Evolutionary conservation across 192 early-diverging fungal genomes (phyloP).

Genomic region (Coemansia sp.): DNA sequence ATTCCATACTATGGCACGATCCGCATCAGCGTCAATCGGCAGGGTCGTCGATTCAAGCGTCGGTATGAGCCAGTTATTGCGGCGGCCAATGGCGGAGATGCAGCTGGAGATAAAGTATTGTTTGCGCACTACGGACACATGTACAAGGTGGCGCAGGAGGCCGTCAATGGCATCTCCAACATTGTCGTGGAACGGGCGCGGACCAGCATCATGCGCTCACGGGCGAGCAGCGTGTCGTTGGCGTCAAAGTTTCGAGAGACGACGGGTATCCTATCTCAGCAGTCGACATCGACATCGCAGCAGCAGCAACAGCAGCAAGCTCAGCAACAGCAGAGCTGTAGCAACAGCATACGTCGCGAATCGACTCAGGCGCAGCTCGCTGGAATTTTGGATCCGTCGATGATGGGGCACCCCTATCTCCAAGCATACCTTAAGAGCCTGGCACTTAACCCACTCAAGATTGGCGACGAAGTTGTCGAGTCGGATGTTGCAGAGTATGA

Average conservation of each 20-base stretch:
- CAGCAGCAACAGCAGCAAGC: conserved; percentile 5
- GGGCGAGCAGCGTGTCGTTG: conserved; percentile 48
- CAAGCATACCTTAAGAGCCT: conserved; percentile 32
- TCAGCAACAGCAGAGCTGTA: neutral
- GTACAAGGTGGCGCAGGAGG: conserved; percentile 37
- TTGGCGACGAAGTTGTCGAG: conserved; percentile 51
- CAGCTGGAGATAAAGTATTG: conserved; percentile 29
- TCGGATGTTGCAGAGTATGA: conserved; percentile 50
- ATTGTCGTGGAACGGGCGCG: conserved; percentile 43
- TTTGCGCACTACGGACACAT: conserved; percentile 48
- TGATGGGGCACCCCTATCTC: conserved; percentile 40
- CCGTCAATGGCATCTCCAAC: conserved; percentile 22
- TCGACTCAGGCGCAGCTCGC: conserved; percentile 7
- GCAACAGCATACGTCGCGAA: conserved; percentile 9
- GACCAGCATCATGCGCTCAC: conserved; percentile 44
- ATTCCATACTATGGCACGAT: conserved; percentile 68
- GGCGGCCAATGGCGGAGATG: conserved; percentile 12
- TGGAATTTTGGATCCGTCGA: conserved; percentile 23
- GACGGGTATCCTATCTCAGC: conserved; percentile 4
- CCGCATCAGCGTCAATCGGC: conserved; percentile 48
- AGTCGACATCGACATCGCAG: conserved; percentile 5
- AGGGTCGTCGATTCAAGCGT: conserved; percentile 28
- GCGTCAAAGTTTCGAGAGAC: conserved; percentile 34
- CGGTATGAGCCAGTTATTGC: conserved; percentile 17
- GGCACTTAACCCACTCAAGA: conserved; percentile 43